Conservation (phyloP, 768 basidiomycete species). For the Coprinopsis sp. region DNA sequence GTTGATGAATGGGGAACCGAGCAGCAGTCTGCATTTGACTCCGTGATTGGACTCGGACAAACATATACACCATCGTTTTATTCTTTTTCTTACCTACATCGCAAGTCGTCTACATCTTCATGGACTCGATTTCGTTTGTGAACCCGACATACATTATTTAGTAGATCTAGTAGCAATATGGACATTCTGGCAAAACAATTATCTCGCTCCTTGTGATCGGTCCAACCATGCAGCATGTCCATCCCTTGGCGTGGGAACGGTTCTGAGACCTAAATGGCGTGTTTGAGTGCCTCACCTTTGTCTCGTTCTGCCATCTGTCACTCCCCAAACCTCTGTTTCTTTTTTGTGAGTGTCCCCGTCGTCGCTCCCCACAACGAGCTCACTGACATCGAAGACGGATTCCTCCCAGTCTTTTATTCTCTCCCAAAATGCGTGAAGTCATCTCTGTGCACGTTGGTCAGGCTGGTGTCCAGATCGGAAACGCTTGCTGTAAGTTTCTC, state of each 20-base stretch:
- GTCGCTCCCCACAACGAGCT: slow-evolving; percentile 18
- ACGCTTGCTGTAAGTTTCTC: slow-evolving; percentile 83
- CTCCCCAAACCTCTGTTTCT: slow-evolving; percentile 18
- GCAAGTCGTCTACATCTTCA: no score
- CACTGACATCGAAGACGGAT: slow-evolving; percentile 17
- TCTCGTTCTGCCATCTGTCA: slow-evolving; percentile 39
- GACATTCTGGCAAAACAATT: no score
- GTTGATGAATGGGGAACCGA: no score
- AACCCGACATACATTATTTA: no score
- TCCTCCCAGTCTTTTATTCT: slow-evolving; percentile 14
- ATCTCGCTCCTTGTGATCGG: no score
- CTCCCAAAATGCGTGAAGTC: slow-evolving; percentile 76
- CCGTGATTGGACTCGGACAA: no score
- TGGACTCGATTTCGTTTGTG: no score
- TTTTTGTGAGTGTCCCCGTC: slow-evolving; percentile 27
- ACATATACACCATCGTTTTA: no score
- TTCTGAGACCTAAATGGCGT: slow-evolving; percentile 32
- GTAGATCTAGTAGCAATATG: no score
- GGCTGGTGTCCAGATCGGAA: slow-evolving; percentile 92
- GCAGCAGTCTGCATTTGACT: no score
- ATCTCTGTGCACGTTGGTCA: slow-evolving; percentile 97
- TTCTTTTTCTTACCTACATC: no score
- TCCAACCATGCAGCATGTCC: no score
- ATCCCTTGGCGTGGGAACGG: slow-evolving; percentile 37
- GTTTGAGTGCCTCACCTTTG: slow-evolving; percentile 44